Conservation (phyloP, 306 rosid genomes). For the Trichosanthes cucumerina region DNA sequence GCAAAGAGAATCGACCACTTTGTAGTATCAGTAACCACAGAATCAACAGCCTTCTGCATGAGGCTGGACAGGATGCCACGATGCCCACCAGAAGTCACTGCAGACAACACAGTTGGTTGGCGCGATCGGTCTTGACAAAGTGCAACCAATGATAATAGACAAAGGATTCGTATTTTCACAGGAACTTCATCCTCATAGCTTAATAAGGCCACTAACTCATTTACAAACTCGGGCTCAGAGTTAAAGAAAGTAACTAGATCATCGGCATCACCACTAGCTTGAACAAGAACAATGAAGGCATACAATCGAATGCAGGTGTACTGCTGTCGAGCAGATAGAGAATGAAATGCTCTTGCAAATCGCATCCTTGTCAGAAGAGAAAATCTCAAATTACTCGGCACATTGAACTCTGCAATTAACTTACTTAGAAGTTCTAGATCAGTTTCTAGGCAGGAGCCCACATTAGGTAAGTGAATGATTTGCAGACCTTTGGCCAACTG, state of each 20-base stretch:
- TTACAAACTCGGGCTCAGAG: slow-evolving; percentile 94
- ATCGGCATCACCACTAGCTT: slow-evolving; percentile 76
- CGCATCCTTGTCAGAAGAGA: slow-evolving; percentile 88
- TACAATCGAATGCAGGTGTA: slow-evolving; percentile 84
- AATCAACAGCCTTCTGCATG: slow-evolving; percentile 88
- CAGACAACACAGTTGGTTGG: slow-evolving; percentile 68
- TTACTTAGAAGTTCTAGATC: slow-evolving; percentile 75
- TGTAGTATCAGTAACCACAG: slow-evolving; percentile 52
- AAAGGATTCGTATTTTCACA: slow-evolving; percentile 68
- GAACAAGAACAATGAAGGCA: slow-evolving; percentile 90
- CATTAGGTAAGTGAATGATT: slow-evolving; percentile 55
- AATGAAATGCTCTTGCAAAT: slow-evolving; percentile 88
- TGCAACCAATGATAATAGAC: slow-evolving; percentile 82
- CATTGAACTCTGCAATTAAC: slow-evolving; percentile 66
- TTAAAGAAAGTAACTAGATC: slow-evolving; percentile 81
- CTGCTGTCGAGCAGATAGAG: slow-evolving; percentile 74
- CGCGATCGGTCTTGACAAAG: slow-evolving; percentile 91
- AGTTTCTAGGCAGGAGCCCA: slow-evolving; percentile 52
- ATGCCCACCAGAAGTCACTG: slow-evolving; percentile 95
- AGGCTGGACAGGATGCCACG: slow-evolving; percentile 92
- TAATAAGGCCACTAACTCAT: slow-evolving; percentile 71
- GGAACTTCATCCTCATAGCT: slow-evolving; percentile 81
- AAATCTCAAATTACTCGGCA: slow-evolving; percentile 68
- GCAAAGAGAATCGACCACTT: slow-evolving; percentile 81
- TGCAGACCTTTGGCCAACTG: slow-evolving; percentile 55